These are phyloP conservation scores for Oenanthe javanica DNA, from an alignment of 140 eudicot genomes.

Conservation along the genomic window DNA sequence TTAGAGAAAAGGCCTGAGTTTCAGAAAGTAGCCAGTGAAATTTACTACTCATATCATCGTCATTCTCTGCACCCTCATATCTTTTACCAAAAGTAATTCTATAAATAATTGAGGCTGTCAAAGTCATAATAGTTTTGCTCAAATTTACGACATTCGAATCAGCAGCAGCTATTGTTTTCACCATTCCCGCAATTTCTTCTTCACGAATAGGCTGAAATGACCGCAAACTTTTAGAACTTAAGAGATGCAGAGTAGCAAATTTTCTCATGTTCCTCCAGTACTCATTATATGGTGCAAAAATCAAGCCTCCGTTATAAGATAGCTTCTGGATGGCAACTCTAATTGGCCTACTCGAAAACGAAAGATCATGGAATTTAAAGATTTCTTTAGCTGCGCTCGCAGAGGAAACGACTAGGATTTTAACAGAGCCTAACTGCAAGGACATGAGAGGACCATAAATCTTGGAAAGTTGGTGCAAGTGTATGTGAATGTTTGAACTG, in stretches of 20 bases:
- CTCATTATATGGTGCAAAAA: background rate
- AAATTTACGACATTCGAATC: background rate
- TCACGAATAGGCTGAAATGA: background rate
- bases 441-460: background rate
- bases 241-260: background rate
- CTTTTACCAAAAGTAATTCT: background rate
- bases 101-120: background rate
- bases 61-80: background rate
- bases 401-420: background rate
- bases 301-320: background rate
- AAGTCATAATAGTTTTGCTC: background rate
- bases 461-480: background rate
- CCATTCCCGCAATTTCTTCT: background rate
- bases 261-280: background rate
- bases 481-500: background rate
- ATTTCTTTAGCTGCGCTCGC: background rate
- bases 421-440: background rate
- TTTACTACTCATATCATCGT: background rate
- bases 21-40: background rate
- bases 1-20: background rate
- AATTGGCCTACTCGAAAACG: background rate
- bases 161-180: background rate
- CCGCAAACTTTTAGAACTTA: background rate
- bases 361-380: background rate
- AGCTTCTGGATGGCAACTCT: background rate